phyloP scores from a whole-genome alignment of 306 rosid genomes.

The Prunus kanzakura region DNA sequence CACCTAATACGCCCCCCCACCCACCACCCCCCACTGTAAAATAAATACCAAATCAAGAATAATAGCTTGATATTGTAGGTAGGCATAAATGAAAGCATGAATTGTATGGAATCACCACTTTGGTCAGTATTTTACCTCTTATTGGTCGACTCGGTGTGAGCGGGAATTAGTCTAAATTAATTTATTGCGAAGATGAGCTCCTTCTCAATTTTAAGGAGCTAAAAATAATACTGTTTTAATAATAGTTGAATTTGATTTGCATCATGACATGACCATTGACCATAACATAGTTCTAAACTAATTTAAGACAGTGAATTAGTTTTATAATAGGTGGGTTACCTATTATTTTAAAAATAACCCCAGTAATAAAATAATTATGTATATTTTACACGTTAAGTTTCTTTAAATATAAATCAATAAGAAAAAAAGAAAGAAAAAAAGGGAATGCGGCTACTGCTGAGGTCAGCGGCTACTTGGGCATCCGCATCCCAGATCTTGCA shows the following conservation, averaged over 20 bases:
- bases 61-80: too few species aligned
- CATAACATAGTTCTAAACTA: background rate
- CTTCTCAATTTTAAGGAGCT: too few species aligned
- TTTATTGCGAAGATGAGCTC: too few species aligned
- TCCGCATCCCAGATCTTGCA: slow-evolving; percentile 56
- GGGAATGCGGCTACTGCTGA: slow-evolving; percentile 41
- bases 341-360: background rate
- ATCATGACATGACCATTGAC: background rate
- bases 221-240: too few species aligned
- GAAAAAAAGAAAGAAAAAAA: slow-evolving; percentile 1
- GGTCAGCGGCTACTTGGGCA: slow-evolving; percentile 50
- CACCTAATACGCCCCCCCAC: background rate
- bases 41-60: too few species aligned
- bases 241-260: background rate
- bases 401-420: slow-evolving; percentile 1
- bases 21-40: too few species aligned
- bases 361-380: background rate
- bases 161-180: too few species aligned
- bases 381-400: background rate
- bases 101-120: too few species aligned
- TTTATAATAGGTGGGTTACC: background rate
- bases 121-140: too few species aligned
- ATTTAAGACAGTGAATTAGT: background rate
- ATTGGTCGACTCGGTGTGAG: too few species aligned
- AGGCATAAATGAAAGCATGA: too few species aligned